These are phyloP conservation scores for Suillus brevipes DNA, from an alignment of 768 basidiomycete genomes.

Conservation along the genomic window DNA sequence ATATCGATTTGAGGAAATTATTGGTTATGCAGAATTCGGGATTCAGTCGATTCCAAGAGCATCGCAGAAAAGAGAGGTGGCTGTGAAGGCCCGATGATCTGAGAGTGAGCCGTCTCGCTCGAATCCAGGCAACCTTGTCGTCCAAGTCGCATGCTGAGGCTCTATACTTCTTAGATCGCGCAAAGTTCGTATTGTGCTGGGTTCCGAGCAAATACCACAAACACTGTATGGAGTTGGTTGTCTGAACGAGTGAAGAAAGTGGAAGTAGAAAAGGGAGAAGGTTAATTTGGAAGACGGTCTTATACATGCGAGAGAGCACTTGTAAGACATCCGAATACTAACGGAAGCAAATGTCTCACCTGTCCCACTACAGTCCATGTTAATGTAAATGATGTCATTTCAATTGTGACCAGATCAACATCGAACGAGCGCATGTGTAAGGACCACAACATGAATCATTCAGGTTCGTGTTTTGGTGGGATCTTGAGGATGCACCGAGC, in stretches of 20 bases:
- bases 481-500: too few species aligned
- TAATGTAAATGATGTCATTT: not conserved
- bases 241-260: not conserved
- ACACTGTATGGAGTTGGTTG: too few species aligned
- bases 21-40: not conserved
- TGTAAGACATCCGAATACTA: not conserved
- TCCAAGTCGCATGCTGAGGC: too few species aligned
- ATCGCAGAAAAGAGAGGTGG: not conserved
- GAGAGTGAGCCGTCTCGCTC: not conserved
- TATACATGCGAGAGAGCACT: not conserved
- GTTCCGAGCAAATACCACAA: not conserved
- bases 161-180: not conserved
- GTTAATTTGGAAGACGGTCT: not conserved
- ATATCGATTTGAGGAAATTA: not conserved
- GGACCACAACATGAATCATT: too few species aligned
- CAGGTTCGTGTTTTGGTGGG: too few species aligned
- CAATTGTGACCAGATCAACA: not conserved
- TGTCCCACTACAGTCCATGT: too few species aligned
- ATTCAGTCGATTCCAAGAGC: not conserved
- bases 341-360: too few species aligned
- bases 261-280: too few species aligned
- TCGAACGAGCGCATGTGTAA: too few species aligned
- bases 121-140: not conserved
- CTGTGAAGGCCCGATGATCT: not conserved
- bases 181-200: not conserved